phyloP scores from a whole-genome alignment of 2,329 filamentous ascomycete genomes.

The Myriosclerotinia duriaeana region DNA sequence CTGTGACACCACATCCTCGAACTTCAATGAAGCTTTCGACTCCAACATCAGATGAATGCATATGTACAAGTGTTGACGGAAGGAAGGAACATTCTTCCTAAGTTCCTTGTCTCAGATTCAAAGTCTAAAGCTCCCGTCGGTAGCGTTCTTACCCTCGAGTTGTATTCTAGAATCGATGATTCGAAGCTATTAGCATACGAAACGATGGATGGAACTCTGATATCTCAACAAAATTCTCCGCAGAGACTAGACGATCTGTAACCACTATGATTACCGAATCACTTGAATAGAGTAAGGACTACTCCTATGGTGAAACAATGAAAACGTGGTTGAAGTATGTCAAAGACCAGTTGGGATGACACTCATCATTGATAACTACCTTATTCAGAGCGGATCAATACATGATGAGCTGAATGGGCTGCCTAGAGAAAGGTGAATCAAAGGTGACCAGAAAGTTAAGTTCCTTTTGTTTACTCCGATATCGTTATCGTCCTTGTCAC shows the following conservation, averaged over 20 bases:
- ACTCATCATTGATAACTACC: slow-evolving; percentile 18
- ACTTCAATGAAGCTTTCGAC: background rate
- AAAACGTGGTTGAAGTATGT: slow-evolving; percentile 17
- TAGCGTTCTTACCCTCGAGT: slow-evolving; percentile 21
- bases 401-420: slow-evolving; percentile 8
- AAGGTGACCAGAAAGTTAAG: background rate
- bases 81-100: slow-evolving; percentile 23
- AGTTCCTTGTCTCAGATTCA: slow-evolving; percentile 21
- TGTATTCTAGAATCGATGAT: background rate
- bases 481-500: slow-evolving; percentile 1
- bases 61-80: slow-evolving; percentile 8
- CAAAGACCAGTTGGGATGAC: slow-evolving; percentile 14
- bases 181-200: slow-evolving; percentile 10
- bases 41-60: background rate
- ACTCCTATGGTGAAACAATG: slow-evolving; percentile 21
- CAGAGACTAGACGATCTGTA: background rate
- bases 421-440: background rate
- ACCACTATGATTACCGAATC: background rate
- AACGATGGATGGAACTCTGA: slow-evolving; percentile 14
- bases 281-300: slow-evolving; percentile 14
- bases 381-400: slow-evolving; percentile 12
- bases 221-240: slow-evolving; percentile 20
- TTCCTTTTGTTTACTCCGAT: slow-evolving; percentile 15
- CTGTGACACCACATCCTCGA: slow-evolving; percentile 14
- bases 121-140: slow-evolving; percentile 15